A percentile compares a stretch with the other conserved stretches of the same genome.
Conservation (phyloP, 2,329 filamentous ascomycete genomes). For the Esteya vermicola region DNA sequence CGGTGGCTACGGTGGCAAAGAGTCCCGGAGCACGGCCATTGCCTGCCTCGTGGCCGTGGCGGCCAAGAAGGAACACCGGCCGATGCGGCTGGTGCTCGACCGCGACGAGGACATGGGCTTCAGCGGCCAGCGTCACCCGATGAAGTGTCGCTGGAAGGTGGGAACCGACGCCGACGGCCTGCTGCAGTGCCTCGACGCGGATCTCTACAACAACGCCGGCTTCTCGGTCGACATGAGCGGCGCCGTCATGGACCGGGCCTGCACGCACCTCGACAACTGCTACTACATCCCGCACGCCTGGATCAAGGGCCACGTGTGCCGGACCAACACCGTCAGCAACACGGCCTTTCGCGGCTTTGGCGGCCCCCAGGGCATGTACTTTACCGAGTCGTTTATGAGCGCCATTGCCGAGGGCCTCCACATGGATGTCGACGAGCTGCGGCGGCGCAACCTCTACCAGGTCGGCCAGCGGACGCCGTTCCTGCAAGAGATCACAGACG, state of each 20-base stretch:
- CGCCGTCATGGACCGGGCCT: slow-evolving; percentile 71
- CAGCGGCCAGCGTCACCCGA: slow-evolving; percentile 86
- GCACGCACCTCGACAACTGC: slow-evolving; percentile 78
- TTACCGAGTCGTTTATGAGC: slow-evolving; percentile 76
- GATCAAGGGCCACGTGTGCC: slow-evolving; percentile 74
- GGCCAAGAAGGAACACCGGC: slow-evolving; percentile 68
- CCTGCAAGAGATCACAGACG: slow-evolving; percentile 72
- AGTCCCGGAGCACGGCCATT: slow-evolving; percentile 73
- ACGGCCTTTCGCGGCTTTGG: slow-evolving; percentile 96
- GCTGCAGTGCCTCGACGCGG: slow-evolving; percentile 75
- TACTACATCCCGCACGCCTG: slow-evolving; percentile 80
- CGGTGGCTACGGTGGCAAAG: slow-evolving; percentile 92
- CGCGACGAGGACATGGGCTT: slow-evolving; percentile 91
- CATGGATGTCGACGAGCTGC: slow-evolving; percentile 69
- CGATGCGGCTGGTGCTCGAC: slow-evolving; percentile 90
- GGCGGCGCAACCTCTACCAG: slow-evolving; percentile 82
- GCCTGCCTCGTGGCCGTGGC: slow-evolving; percentile 74
- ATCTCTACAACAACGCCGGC: slow-evolving; percentile 85
- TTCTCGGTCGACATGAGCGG: slow-evolving; percentile 58
- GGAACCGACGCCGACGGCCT: slow-evolving; percentile 88
- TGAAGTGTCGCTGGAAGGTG: slow-evolving; percentile 81
- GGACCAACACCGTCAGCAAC: slow-evolving; percentile 95
- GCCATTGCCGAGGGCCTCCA: slow-evolving; percentile 79
- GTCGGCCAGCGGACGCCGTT: slow-evolving; percentile 71
- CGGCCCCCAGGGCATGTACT: slow-evolving; percentile 91